phyloP scores from a whole-genome alignment of 768 basidiomycete species.

The Suillus paluster region DNA sequence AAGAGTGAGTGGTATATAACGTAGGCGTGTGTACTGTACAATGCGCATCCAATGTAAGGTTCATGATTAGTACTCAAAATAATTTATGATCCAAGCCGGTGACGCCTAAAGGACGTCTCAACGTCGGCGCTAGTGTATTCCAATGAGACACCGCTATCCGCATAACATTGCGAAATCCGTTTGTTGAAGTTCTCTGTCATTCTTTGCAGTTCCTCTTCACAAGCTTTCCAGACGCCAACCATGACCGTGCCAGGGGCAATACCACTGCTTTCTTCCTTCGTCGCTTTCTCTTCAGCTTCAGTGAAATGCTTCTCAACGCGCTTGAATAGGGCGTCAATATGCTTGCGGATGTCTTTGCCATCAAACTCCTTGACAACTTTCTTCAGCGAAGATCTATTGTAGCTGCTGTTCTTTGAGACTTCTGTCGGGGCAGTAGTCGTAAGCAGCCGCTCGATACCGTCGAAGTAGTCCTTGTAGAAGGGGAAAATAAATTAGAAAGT shows the following conservation, averaged over 20 bases:
- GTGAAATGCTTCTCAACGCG: conserved; percentile 97
- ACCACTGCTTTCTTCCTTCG: conserved; percentile 55
- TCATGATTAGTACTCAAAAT: conserved; percentile 5
- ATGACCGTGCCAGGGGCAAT: conserved; percentile 68
- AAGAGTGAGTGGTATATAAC: not conserved
- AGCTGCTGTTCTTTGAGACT: conserved; percentile 73
- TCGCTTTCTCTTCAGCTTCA: conserved; percentile 72
- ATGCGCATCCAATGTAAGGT: conserved; percentile 4
- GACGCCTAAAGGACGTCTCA: conserved; percentile 76
- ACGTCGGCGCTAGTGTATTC: conserved; percentile 81
- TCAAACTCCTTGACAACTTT: conserved; percentile 85
- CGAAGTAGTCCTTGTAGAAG: conserved; percentile 82
- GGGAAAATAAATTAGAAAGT: not conserved
- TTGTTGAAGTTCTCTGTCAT: conserved; percentile 72
- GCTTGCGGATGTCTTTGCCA: conserved; percentile 88
- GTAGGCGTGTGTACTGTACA: conserved; percentile 8
- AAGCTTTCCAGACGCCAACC: conserved; percentile 88
- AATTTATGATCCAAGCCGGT: conserved; percentile 41
- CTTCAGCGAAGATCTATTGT: conserved; percentile 78
- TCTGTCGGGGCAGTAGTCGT: conserved; percentile 80
- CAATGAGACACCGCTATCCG: conserved; percentile 67
- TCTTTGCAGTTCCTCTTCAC: conserved; percentile 80
- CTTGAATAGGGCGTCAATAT: conserved; percentile 83
- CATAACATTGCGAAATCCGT: conserved; percentile 80
- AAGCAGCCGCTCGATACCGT: conserved; percentile 86